Evolutionary conservation across 148 eudicot genomes (phyloP).

Genomic region (Cornus suecica): DNA sequence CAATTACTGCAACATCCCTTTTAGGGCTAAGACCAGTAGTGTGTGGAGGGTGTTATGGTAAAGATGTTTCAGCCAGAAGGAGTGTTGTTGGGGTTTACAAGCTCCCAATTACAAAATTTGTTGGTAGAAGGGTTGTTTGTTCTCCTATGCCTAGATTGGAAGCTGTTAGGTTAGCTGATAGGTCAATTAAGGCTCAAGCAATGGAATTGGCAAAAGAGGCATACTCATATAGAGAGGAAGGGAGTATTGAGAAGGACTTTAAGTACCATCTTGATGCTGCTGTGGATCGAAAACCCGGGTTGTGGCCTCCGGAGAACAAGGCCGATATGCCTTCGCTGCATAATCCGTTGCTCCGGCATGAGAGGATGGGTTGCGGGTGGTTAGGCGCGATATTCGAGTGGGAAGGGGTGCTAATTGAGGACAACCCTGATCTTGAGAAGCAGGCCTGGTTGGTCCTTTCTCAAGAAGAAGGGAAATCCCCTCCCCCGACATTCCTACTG

Average conservation of each 20-base stretch:
- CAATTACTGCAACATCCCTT: conserved; percentile 65
- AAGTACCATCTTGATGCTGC: conserved; percentile 35
- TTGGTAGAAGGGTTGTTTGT: conserved; percentile 23
- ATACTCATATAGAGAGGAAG: conserved; percentile 44
- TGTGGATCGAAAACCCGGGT: conserved; percentile 53
- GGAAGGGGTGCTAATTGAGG: conserved; percentile 93
- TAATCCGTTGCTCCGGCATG: conserved; percentile 82
- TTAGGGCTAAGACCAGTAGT: conserved; percentile 45
- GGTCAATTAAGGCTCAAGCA: conserved; percentile 55
- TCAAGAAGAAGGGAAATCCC: conserved; percentile 83
- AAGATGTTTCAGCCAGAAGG: conserved; percentile 31
- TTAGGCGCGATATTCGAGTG: conserved; percentile 94
- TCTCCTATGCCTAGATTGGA: conserved; percentile 21
- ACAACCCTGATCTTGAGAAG: conserved; percentile 75
- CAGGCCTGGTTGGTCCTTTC: conserved; percentile 86
- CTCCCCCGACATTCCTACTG: conserved; percentile 62
- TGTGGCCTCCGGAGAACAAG: conserved; percentile 78
- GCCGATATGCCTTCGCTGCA: conserved; percentile 75
- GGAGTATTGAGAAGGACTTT: conserved; percentile 42
- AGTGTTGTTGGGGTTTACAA: conserved; percentile 17
- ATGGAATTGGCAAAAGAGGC: conserved; percentile 81
- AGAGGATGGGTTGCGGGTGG: conserved; percentile 96
- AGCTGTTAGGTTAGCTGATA: conserved; percentile 19
- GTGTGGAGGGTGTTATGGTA: conserved; percentile 26
- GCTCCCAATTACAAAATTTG: conserved; percentile 18